phyloP scores from a whole-genome alignment of 2,329 filamentous ascomycete genomes.

The Epichloe glyceriae region DNA sequence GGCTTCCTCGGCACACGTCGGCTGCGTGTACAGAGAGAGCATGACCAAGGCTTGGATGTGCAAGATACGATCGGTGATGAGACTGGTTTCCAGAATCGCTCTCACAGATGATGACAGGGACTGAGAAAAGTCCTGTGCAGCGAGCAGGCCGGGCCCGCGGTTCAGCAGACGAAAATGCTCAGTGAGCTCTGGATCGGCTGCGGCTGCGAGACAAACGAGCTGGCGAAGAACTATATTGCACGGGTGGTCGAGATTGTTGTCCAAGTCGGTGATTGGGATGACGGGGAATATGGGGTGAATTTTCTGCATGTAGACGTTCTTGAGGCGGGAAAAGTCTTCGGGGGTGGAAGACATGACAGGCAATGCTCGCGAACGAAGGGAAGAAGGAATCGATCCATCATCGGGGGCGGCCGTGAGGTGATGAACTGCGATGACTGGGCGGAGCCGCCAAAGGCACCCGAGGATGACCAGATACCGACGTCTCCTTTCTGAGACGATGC shows the following conservation, averaged over 20 bases:
- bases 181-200: slow-evolving; percentile 33
- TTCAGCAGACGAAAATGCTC: slow-evolving; percentile 31
- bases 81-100: slow-evolving; percentile 37
- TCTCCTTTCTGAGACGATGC: slow-evolving; percentile 34
- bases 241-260: slow-evolving; percentile 18
- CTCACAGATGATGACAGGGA: slow-evolving; percentile 34
- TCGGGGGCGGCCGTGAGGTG: slow-evolving; percentile 22
- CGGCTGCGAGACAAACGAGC: slow-evolving; percentile 41
- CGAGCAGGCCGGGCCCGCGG: slow-evolving; percentile 24
- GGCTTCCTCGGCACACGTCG: slow-evolving; percentile 37
- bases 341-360: slow-evolving; percentile 35
- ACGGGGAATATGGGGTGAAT: slow-evolving; percentile 43
- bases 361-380: slow-evolving; percentile 33
- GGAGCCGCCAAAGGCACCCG: slow-evolving; percentile 12
- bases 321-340: slow-evolving; percentile 31
- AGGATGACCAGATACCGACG: slow-evolving; percentile 41
- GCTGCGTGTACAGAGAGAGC: slow-evolving; percentile 47
- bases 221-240: slow-evolving; percentile 35
- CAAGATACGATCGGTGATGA: slow-evolving; percentile 40
- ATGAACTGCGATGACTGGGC: slow-evolving; percentile 24
- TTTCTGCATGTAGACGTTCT: slow-evolving; percentile 34
- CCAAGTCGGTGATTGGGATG: slow-evolving; percentile 26
- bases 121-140: slow-evolving; percentile 34
- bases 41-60: slow-evolving; percentile 41
- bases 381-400: slow-evolving; percentile 27